Conservation (phyloP, 495 filamentous ascomycete species). For the Venustampulla echinocandica region DNA sequence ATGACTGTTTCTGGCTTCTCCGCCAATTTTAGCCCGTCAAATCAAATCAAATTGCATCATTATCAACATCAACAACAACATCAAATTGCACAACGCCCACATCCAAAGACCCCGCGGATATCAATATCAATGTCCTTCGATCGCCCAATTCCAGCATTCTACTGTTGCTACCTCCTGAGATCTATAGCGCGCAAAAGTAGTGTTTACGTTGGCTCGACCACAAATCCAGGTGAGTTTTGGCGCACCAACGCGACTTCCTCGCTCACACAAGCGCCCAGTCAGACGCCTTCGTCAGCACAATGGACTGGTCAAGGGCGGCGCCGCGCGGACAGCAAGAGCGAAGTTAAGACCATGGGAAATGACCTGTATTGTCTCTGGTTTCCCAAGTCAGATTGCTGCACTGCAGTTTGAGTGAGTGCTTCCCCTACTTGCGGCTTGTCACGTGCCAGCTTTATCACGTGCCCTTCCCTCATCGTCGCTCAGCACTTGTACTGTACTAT, state of each 20-base stretch:
- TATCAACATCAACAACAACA: too few species aligned
- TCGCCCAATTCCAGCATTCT: slow-evolving; percentile 44
- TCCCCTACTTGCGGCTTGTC: not conserved
- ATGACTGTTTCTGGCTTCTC: too few species aligned
- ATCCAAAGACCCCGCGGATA: too few species aligned
- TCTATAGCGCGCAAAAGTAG: slow-evolving; percentile 57
- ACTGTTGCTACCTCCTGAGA: slow-evolving; percentile 72
- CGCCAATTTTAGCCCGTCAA: too few species aligned
- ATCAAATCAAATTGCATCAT: too few species aligned
- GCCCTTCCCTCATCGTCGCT: not conserved
- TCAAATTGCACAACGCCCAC: too few species aligned
- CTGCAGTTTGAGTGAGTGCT: slow-evolving; percentile 87
- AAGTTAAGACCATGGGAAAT: slow-evolving; percentile 88
- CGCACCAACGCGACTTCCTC: slow-evolving; percentile 13
- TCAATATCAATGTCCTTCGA: slow-evolving; percentile 24
- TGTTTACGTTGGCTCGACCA: slow-evolving; percentile 86
- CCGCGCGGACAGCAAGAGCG: slow-evolving; percentile 56
- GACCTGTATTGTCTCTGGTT: slow-evolving; percentile 78
- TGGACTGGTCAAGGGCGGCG: slow-evolving; percentile 69
- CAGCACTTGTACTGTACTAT: not conserved
- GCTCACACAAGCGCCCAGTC: slow-evolving; percentile 16
- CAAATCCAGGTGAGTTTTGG: slow-evolving; percentile 50
- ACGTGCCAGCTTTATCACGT: not conserved
- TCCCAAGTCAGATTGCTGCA: slow-evolving; percentile 76
- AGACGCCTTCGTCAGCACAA: slow-evolving; percentile 87